Base-by-base conservation (phyloP, 108 stramenopile genomes). In the Cyclotella baltica region DNA sequence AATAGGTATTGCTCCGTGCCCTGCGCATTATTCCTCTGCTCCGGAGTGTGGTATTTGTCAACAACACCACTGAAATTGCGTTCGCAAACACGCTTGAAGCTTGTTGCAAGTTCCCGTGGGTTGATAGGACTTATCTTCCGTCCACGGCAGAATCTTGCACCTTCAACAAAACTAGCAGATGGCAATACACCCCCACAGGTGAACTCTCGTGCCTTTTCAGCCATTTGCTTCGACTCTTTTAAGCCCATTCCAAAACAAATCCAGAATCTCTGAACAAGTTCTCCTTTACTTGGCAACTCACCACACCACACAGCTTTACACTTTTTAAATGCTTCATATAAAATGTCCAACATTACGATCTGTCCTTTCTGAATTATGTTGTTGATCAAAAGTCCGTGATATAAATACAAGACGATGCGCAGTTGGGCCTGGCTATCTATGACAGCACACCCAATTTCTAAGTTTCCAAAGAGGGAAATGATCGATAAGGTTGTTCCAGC, bases 281-380 rank as follows among this genome's bases (percentile, higher is more conserved):
- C 58, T 50, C 87, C 84, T 59, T 58, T 69, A 5, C 30, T 20
- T 9, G 84, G 87, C 20, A 79, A 30, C 3, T 81, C 22, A 37
- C 87, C 85, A 22, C 75, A 66, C 87, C 87, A 88, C 34, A 88
- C 28, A 10, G 72, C 87, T 75, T 69, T 71, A 46, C 85, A 75
- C 1, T 46, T 31, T 25, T 74, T 70, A 58, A 88, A 88, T 3
- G 34, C 23, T 1, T 80, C 61, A 70, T 85, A 77, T 35, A 88
- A 34, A 40, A 37, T 47, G 51, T 86, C 75, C 38, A 88, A 62
- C 9, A 86, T 19, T 38, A 50, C 65, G 16, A 77, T 23, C 19
- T 80, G 29, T 20, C 75, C 85, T 48, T 40, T 16, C 2, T 50
- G 20, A 9, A 88, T 57, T 11, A 78, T 69, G 23, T 67, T 72